Evolutionary conservation across 345 rosid genomes (phyloP), one percentile per base, ranked within the genome.

Genomic region (Fremontodendron californicum): DNA sequence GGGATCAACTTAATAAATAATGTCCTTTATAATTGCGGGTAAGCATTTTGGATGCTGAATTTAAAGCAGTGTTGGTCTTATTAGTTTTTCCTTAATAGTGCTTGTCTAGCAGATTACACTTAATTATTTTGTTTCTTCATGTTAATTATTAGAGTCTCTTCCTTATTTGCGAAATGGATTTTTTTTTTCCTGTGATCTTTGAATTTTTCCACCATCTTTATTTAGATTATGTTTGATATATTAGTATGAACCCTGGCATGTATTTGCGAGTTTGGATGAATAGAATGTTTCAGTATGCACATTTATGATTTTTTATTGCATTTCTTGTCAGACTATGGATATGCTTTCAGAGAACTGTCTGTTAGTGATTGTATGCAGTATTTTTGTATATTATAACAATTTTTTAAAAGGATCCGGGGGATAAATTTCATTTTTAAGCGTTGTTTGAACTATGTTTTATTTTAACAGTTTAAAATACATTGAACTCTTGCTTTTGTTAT

Each of bases 21-120:
- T n/a, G n/a, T n/a, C n/a, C n/a, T n/a, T n/a, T n/a, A n/a, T n/a
- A n/a, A n/a, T n/a, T n/a, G n/a, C n/a, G n/a, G n/a, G n/a, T n/a
- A n/a, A n/a, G n/a, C n/a, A n/a, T n/a, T n/a, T n/a, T n/a, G n/a
- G n/a, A n/a, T 49, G 33, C 48, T 73, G 37, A 52, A 71, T 51
- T 49, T 49, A 12, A n/a, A 46, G 15, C 29, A 21, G 15, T 57
- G n/a, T n/a, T 15, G 0, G 43, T 60, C 71, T 58, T n/a, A 2
- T 11, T 23, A 15, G 9, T 37, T 35, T 19, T 23, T 57, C 10
- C 43, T 60, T 21, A 29, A 27, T 29, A 5, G 57, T 78, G 25
- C 74, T 75, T 62, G 67, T 21, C 60, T 71, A 25, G 79, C 74
- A 25, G 21, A n/a, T 31, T 52, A 55, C 19, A 6, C n/a, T 54